phyloP scores from a whole-genome alignment of 2,329 filamentous ascomycete genomes.

The Fusarium coicis region DNA sequence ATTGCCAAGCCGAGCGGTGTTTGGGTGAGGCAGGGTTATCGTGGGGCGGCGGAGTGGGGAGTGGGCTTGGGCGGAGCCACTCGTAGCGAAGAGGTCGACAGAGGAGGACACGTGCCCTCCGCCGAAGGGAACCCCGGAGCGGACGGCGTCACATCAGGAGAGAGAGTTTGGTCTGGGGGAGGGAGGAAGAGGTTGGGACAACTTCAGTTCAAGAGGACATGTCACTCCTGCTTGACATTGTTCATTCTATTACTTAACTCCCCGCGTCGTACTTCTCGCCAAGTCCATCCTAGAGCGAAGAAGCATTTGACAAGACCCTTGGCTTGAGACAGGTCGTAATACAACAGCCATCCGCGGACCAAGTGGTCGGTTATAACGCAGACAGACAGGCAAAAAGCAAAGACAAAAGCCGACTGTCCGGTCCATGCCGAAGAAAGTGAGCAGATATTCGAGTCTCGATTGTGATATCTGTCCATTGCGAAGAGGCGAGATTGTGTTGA shows the following conservation, averaged over 20 bases:
- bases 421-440: slow-evolving; percentile 7
- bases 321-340: slow-evolving; percentile 16
- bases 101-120: slow-evolving; percentile 36
- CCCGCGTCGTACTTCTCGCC: slow-evolving; percentile 1
- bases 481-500: background rate
- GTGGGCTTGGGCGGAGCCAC: slow-evolving; percentile 29
- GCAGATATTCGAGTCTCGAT: background rate
- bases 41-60: slow-evolving; percentile 21
- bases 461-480: background rate
- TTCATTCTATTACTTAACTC: background rate
- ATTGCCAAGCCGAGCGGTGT: slow-evolving; percentile 23
- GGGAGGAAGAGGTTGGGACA: background rate
- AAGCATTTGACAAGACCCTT: slow-evolving; percentile 40
- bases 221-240: slow-evolving; percentile 8
- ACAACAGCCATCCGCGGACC: background rate
- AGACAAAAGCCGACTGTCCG: slow-evolving; percentile 1
- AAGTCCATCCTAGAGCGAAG: slow-evolving; percentile 19
- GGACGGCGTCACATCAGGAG: slow-evolving; percentile 15
- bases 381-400: background rate
- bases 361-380: background rate
- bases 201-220: background rate
- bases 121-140: slow-evolving; percentile 25
- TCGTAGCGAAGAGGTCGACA: background rate
- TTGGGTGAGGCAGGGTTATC: slow-evolving; percentile 14
- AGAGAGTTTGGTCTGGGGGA: background rate